Conservation (phyloP, 2,329 filamentous ascomycete genomes). For the Ascochyta clinopodiicola region DNA sequence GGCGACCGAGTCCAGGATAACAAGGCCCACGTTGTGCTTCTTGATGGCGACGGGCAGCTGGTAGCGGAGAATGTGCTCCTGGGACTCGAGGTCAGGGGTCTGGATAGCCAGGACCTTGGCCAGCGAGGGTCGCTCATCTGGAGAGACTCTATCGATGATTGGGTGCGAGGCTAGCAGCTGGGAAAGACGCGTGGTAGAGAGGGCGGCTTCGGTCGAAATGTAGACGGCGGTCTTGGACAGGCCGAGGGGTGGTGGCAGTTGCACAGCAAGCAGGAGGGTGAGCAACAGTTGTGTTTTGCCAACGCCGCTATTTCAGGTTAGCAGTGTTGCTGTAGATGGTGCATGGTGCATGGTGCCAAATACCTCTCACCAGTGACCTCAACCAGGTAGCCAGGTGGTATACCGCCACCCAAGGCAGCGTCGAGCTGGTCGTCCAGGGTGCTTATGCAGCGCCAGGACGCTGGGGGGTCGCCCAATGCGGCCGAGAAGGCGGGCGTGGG, state of each 20-base stretch:
- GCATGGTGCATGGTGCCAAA: neutral
- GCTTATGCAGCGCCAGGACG: conserved; percentile 70
- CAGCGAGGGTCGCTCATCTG: conserved; percentile 65
- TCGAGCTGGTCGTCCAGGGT: conserved; percentile 81
- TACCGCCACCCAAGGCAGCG: conserved; percentile 73
- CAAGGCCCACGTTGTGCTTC: conserved; percentile 76
- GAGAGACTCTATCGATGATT: conserved; percentile 56
- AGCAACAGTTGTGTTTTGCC: conserved; percentile 96
- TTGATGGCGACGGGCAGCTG: conserved; percentile 86
- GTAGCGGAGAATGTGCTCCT: conserved; percentile 92
- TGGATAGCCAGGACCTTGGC: conserved; percentile 80
- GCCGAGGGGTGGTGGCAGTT: conserved; percentile 77
- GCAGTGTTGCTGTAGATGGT: neutral
- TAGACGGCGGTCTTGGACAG: conserved; percentile 81
- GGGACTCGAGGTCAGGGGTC: conserved; percentile 88
- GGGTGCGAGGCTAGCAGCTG: conserved; percentile 78
- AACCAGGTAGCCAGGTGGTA: conserved; percentile 80
- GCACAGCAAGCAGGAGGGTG: conserved; percentile 80
- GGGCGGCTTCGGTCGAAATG: conserved; percentile 87
- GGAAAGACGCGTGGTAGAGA: conserved; percentile 80
- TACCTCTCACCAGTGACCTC: conserved; percentile 90
- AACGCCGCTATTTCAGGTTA: conserved; percentile 65
- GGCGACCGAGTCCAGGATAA: conserved; percentile 90
- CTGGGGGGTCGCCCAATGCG: conserved; percentile 15
- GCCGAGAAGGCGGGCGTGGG: conserved; percentile 25